These are phyloP conservation scores for Tulasnella sp. DNA, from an alignment of 768 basidiomycete species.

Conservation along the genomic window DNA sequence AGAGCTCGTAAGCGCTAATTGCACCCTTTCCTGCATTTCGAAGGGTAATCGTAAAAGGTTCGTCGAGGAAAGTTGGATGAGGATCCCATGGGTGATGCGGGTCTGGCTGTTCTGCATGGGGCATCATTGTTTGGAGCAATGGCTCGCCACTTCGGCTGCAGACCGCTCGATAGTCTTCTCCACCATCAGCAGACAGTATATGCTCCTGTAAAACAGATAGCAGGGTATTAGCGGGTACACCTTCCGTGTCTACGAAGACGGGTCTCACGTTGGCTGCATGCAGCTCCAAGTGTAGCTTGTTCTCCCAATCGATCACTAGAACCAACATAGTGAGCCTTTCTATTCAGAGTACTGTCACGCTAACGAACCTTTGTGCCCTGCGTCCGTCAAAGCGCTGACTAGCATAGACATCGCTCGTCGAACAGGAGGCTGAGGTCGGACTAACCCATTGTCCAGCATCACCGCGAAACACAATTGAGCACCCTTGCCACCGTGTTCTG, in stretches of 20 bases:
- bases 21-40: constrained; percentile 29
- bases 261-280: constrained; percentile 48
- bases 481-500: constrained; percentile 47
- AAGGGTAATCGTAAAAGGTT: constrained; percentile 23
- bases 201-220: constrained; percentile 30
- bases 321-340: not conserved
- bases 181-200: constrained; percentile 55
- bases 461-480: constrained; percentile 58
- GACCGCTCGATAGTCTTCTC: constrained; percentile 49
- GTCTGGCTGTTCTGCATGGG: constrained; percentile 38
- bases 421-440: constrained; percentile 67
- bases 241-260: not conserved
- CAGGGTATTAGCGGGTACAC: not conserved
- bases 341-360: not conserved
- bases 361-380: constrained; percentile 64
- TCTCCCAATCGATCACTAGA: constrained; percentile 71
- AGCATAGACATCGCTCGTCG: constrained; percentile 59
- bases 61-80: constrained; percentile 27
- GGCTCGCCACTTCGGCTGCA: constrained; percentile 54
- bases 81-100: constrained; percentile 29
- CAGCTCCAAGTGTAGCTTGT: constrained; percentile 57
- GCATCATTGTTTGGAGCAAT: constrained; percentile 54
- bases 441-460: constrained; percentile 67
- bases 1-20: constrained; percentile 62
- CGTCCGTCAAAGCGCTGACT: constrained; percentile 59